phyloP scores from a whole-genome alignment of 164 flowering plant genomes.

The Warburgia ugandensis region DNA sequence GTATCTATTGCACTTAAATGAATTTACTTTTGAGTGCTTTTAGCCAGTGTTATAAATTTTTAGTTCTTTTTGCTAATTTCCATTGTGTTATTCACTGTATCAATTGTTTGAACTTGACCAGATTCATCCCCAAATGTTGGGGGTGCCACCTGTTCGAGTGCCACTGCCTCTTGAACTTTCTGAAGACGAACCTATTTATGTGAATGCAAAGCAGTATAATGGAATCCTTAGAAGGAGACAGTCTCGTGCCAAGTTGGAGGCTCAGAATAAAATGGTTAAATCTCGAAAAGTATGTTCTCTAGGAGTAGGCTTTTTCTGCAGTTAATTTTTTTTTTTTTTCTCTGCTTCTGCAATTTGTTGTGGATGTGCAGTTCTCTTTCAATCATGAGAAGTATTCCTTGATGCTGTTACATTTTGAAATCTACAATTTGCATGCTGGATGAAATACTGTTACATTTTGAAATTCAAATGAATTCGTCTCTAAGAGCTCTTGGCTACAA shows the following conservation, averaged over 20 bases:
- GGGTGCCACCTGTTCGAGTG: slow-evolving; percentile 44
- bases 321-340: neutral
- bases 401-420: no score
- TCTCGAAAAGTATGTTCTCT: slow-evolving; percentile 45
- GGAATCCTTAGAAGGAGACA: slow-evolving; percentile 75
- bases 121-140: slow-evolving; percentile 57
- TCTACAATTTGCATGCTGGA: no score
- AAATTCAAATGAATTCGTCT: no score
- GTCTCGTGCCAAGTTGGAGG: slow-evolving; percentile 78
- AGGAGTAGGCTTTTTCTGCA: neutral
- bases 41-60: no score
- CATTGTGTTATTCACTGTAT: neutral
- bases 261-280: slow-evolving; percentile 65
- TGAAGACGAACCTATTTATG: slow-evolving; percentile 76
- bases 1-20: no score
- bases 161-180: slow-evolving; percentile 65
- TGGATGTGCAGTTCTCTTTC: no score
- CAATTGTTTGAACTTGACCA: slow-evolving; percentile 1
- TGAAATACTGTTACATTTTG: no score
- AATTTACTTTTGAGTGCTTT: no score
- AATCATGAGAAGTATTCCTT: no score
- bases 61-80: no score
- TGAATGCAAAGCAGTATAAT: slow-evolving; percentile 77
- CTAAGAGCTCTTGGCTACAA: no score
- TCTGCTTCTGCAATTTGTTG: neutral